Conservation (phyloP, 192 early-diverging fungal species). For the Coemansia sp. region DNA sequence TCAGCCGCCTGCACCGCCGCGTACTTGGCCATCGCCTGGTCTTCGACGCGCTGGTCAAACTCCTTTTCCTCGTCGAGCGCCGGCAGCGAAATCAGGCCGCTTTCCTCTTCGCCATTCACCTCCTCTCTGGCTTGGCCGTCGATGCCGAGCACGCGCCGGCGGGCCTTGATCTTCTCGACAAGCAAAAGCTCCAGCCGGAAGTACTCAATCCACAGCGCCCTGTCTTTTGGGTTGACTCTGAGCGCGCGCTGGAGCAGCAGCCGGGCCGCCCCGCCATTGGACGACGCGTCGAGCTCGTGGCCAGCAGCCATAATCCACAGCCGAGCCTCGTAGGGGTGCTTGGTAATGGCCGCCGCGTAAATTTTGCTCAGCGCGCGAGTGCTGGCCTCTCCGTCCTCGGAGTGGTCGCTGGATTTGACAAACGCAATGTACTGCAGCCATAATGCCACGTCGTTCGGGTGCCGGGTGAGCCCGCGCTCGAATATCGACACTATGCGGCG, state of each 20-base stretch:
- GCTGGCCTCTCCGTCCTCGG: conserved; percentile 40
- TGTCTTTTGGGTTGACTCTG: conserved; percentile 71
- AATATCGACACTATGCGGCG: conserved; percentile 80
- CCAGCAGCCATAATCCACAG: conserved; percentile 92
- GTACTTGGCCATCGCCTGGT: conserved; percentile 34
- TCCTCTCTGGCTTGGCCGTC: conserved; percentile 34
- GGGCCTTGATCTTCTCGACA: conserved; percentile 79
- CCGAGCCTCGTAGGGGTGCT: conserved; percentile 75
- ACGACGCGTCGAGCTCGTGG: conserved; percentile 85
- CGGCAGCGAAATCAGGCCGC: conserved; percentile 55
- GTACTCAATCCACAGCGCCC: conserved; percentile 88
- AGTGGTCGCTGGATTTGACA: conserved; percentile 51
- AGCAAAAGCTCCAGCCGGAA: conserved; percentile 90
- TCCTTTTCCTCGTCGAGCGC: conserved; percentile 55
- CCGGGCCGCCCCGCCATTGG: conserved; percentile 77
- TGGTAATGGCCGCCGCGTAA: conserved; percentile 82
- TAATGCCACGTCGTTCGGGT: conserved; percentile 72
- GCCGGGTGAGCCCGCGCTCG: conserved; percentile 73
- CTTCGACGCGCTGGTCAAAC: conserved; percentile 46
- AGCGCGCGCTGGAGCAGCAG: conserved; percentile 81
- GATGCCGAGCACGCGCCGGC: conserved; percentile 78
- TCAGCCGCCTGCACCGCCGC: conserved; percentile 24
- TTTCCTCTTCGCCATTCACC: conserved; percentile 36
- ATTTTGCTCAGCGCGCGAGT: conserved; percentile 61
- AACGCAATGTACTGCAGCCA: conserved; percentile 95